Percentiles rank a stretch among this genome's conserved stretches.
phyloP scores from a whole-genome alignment of 257 asterid species.

The Penstemon newberryi region DNA sequence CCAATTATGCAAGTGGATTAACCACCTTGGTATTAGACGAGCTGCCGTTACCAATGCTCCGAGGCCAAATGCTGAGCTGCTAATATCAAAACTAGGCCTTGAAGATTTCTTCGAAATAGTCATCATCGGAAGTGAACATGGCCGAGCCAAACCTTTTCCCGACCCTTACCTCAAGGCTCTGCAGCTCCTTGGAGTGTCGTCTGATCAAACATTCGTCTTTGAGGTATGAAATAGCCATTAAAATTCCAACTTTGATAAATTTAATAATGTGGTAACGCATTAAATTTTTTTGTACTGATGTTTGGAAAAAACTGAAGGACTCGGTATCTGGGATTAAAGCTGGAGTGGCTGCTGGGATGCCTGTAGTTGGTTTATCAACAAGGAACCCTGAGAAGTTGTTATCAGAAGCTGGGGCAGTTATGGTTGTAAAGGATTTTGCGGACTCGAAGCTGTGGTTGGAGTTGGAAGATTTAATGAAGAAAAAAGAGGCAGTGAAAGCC shows the following conservation, averaged over 20 bases:
- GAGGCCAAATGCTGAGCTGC: conserved; percentile 62
- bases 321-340: conserved; percentile 82
- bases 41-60: conserved; percentile 98
- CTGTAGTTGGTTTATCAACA: conserved; percentile 63
- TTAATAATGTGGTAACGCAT: background rate
- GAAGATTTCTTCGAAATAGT: conserved; percentile 55
- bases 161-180: conserved; percentile 85
- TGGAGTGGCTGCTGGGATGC: conserved; percentile 83
- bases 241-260: background rate
- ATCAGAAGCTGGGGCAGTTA: conserved; percentile 56
- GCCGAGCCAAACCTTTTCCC: conserved; percentile 74
- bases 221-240: conserved; percentile 48
- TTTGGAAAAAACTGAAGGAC: conserved; percentile 44
- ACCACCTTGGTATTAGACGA: conserved; percentile 57
- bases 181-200: conserved; percentile 52
- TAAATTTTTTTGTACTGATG: background rate
- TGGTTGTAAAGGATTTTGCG: conserved; percentile 62
- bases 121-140: conserved; percentile 68
- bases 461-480: conserved; percentile 45
- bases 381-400: conserved; percentile 64
- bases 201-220: conserved; percentile 57
- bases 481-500: conserved; percentile 28
- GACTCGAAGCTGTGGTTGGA: conserved; percentile 62
- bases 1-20: conserved; percentile 67
- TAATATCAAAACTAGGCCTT: conserved; percentile 57